Conservation (phyloP, 2,329 filamentous ascomycete genomes). For the Claviceps citrina region DNA sequence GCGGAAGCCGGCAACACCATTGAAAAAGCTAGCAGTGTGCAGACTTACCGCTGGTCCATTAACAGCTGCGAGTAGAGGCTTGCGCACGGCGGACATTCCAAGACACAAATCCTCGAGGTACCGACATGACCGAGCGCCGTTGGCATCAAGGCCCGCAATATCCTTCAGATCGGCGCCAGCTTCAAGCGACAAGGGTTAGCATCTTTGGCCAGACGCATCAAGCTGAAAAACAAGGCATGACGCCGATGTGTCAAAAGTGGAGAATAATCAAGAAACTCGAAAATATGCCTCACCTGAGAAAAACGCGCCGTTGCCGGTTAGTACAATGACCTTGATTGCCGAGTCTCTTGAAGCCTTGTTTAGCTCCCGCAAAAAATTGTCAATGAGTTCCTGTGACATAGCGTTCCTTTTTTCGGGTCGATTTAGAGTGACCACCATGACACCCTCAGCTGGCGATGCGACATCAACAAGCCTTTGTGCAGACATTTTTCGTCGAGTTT, state of each 20-base stretch:
- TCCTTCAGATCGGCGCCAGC: constrained; percentile 22
- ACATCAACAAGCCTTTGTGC: constrained; percentile 9
- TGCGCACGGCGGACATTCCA: constrained; percentile 21
- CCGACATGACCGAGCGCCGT: constrained; percentile 17
- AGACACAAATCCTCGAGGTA: constrained; percentile 27
- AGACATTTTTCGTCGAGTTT: constrained; percentile 7
- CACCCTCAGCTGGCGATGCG: constrained; percentile 14
- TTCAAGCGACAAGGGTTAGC: constrained; percentile 7
- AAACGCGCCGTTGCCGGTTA: constrained; percentile 19
- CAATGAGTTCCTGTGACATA: constrained; percentile 35
- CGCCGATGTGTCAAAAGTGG: constrained; percentile 3
- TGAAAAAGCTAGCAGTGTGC: background rate
- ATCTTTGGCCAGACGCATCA: background rate
- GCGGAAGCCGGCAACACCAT: background rate
- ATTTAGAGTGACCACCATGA: constrained; percentile 35
- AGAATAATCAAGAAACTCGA: background rate
- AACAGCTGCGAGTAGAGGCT: constrained; percentile 34
- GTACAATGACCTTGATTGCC: constrained; percentile 20
- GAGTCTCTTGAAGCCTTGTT: constrained; percentile 9
- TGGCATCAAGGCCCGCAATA: constrained; percentile 19
- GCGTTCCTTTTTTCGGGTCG: constrained; percentile 44
- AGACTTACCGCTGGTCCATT: constrained; percentile 34
- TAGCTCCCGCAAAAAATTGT: constrained; percentile 23
- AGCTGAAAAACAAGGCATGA: background rate
- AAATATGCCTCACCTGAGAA: constrained; percentile 11